Base-by-base conservation (phyloP, 441 rosid species). In the Hura crepitans region DNA sequence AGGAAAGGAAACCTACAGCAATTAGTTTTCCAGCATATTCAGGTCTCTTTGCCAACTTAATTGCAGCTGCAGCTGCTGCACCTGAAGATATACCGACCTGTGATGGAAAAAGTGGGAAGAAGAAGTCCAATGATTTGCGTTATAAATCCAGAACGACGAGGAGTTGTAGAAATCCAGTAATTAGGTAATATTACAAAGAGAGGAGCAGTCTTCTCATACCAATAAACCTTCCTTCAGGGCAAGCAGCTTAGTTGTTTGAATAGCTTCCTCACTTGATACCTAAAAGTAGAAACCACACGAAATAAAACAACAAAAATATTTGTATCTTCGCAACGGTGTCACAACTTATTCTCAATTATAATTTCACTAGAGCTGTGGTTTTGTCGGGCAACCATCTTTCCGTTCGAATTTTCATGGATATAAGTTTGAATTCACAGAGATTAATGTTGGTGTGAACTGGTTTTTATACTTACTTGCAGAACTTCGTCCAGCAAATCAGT, bases 191-290 rank as follows among this genome's bases (percentile, higher is more conserved):
- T 5, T 37, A 35, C 12, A 2, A 3, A 42, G 30, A 17, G 31
- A 31, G 9, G 20, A n/a, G 2, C 15, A 51, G 10, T n/a, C 28
- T 3, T 20, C 46, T 22, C 68, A 62, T 76, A 91, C 95, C 85
- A 89, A 78, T 72, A 90, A 81, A 65, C 97, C 96, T 78, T 90
- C 97, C 72, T 82, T 87, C 74, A 77, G 71, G 12, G 93, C 82
- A 69, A 92, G 84, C 74, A 82, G 80, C 77, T 77, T 89, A 1
- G 96, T 82, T 37, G 93, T 86, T 77, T 87, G 96, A 47, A 90
- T 81, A n/a, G 97, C 96, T 77, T 89, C 96, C 63, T 85, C 88
- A 54, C 96, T 73, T 12, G 89, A 61, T 71, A 93, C 83, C 96
- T 93, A 55, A 54, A 27, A 62, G 8, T 10, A 13, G 10, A 50